phyloP scores from a whole-genome alignment of 495 filamentous ascomycete species.

The Echria macrotheca region DNA sequence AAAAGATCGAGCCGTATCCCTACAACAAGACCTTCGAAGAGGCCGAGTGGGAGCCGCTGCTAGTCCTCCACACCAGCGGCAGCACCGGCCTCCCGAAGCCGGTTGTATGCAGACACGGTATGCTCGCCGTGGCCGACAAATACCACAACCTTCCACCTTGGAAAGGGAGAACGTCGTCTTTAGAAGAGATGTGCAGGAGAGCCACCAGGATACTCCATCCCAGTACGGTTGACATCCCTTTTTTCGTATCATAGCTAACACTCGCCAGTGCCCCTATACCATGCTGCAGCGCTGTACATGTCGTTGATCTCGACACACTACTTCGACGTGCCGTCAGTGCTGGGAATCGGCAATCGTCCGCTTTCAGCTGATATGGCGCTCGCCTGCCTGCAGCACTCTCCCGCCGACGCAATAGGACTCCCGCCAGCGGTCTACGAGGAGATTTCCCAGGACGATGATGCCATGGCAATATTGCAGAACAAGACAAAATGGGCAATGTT shows the following conservation, averaged over 20 bases:
- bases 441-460: conserved; percentile 28
- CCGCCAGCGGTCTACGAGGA: conserved; percentile 43
- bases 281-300: conserved; percentile 34
- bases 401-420: conserved; percentile 27
- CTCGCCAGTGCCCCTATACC: conserved; percentile 23
- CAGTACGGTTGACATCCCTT: conserved; percentile 11
- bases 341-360: conserved; percentile 36
- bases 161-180: conserved; percentile 22
- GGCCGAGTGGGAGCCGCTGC: conserved; percentile 39
- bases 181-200: conserved; percentile 17
- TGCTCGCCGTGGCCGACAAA: conserved; percentile 39
- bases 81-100: conserved; percentile 55
- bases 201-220: conserved; percentile 11
- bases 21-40: conserved; percentile 43
- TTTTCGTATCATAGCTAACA: not conserved
- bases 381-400: conserved; percentile 28
- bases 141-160: conserved; percentile 15
- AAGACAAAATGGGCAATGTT: conserved; percentile 30
- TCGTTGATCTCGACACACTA: conserved; percentile 27
- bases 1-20: conserved; percentile 26
- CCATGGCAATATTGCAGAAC: conserved; percentile 24
- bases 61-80: conserved; percentile 57
- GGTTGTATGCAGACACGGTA: conserved; percentile 43
- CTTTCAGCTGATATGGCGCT: conserved; percentile 29
- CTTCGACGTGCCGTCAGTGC: conserved; percentile 23